Percentiles rank a stretch among this genome's conserved stretches.
Evolutionary conservation across 2,329 filamentous ascomycete genomes (phyloP).

Genomic region (Cercospora janseana): DNA sequence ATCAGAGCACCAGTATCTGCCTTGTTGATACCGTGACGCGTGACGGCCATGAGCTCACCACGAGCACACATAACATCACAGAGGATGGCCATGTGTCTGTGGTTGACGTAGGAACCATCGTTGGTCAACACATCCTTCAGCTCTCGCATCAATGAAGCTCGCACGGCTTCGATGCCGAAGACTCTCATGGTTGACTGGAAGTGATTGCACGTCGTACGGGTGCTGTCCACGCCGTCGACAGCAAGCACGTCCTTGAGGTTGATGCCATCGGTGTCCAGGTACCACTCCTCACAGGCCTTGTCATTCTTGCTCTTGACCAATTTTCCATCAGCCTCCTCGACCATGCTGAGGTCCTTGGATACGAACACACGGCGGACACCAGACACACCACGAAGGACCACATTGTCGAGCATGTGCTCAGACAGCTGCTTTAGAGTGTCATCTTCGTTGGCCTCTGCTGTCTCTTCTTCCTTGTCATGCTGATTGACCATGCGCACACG

Average conservation of each 20-base stretch:
- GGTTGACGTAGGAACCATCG: conserved; percentile 98
- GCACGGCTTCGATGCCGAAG: conserved; percentile 93
- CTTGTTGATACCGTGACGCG: conserved; percentile 96
- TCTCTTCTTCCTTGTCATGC: conserved; percentile 58
- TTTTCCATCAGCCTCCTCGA: conserved; percentile 67
- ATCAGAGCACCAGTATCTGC: conserved; percentile 97
- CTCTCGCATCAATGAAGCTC: conserved; percentile 81
- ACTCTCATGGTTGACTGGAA: conserved; percentile 92
- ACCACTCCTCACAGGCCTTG: conserved; percentile 82
- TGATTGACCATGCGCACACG: conserved; percentile 63
- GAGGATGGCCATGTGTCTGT: conserved; percentile 90
- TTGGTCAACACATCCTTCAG: conserved; percentile 92
- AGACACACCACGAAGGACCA: conserved; percentile 85
- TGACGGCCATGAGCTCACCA: conserved; percentile 91
- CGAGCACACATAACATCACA: conserved; percentile 98
- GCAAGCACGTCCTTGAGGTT: conserved; percentile 79
- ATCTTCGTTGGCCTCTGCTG: conserved; percentile 66
- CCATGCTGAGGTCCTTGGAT: conserved; percentile 71
- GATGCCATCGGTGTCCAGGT: conserved; percentile 90
- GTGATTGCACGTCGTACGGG: conserved; percentile 88
- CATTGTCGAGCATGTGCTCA: conserved; percentile 82
- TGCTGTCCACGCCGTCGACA: conserved; percentile 83
- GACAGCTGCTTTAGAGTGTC: conserved; percentile 93
- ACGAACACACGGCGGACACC: conserved; percentile 92
- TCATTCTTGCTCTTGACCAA: conserved; percentile 73